Base-by-base conservation (phyloP, 108 stramenopile genomes). In the Mediolabrus comicus region DNA sequence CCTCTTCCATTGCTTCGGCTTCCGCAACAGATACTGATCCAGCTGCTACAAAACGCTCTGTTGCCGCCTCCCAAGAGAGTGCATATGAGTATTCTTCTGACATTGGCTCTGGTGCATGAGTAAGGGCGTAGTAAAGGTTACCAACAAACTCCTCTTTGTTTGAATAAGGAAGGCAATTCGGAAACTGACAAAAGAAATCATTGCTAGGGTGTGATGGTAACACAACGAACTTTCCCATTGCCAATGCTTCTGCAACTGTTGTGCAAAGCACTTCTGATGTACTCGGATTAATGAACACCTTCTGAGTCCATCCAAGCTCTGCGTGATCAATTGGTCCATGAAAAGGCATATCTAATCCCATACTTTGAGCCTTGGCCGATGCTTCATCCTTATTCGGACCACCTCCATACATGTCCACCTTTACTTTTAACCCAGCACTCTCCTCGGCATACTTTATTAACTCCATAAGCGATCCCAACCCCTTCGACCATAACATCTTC, bases 181-280 rank as follows among this genome's bases (percentile, higher is more conserved):
- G 90, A 65, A 95, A 93, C 65, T 85, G 86, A 14, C 79, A 75
- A 62, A 95, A 95, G 78, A 92, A 95, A 59, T 87, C 88, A 76
- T 95, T 95, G 14, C 87, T 88, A 24, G 89, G 87, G 72, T 91
- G 90, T 16, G 67, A 62, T 14, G 85, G 77, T 33, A 85, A 26
- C 5, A 96, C 83, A 7, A 95, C 92, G 68, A 91, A 96, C 65
- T 96, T 96, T 3, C 93, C 93, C 96, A 96, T 96, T 14, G 92
- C 96, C 53, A 96, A 71, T 5, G 96, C 96, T 79, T 96, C 96
- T 5, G 91, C 92, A 33, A 87, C 84, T 10, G 96, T 94, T 26
- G 96, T 96, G 59, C 92, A 93, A 34, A 96, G 70, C 1, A 96
- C 96, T 70, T 96, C 96, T 8, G 88, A 85, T 2, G 80, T 79